Conservation (phyloP, 1,284 basidiomycete genomes). For the Vanrija sp. region DNA sequence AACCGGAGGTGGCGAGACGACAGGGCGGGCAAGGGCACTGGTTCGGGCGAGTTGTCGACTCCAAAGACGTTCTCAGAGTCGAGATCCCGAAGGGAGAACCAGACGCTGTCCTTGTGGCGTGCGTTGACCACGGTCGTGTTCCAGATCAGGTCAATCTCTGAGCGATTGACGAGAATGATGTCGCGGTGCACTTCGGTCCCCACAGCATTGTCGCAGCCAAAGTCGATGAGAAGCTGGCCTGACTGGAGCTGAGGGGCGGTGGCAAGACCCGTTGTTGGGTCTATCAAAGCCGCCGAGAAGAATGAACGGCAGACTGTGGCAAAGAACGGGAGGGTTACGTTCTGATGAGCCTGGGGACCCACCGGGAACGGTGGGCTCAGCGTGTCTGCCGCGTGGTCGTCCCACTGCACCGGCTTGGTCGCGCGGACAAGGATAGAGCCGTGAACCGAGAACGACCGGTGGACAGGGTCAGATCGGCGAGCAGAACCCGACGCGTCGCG, state of each 20-base stretch:
- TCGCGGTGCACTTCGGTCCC: constrained; percentile 40
- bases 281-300: constrained; percentile 42
- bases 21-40: constrained; percentile 40
- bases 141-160: constrained; percentile 46
- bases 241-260: constrained; percentile 31
- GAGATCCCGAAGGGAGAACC: constrained; percentile 45
- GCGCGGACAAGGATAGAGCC: constrained; percentile 41
- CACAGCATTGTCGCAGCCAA: constrained; percentile 41
- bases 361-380: background rate
- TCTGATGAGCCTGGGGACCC: constrained; percentile 15
- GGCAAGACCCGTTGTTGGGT: constrained; percentile 32
- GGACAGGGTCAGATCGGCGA: constrained; percentile 27
- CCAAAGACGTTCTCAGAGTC: constrained; percentile 49
- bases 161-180: constrained; percentile 44
- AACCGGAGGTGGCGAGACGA: constrained; percentile 43
- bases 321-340: constrained; percentile 40
- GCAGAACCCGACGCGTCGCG: background rate
- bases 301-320: constrained; percentile 44
- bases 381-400: background rate
- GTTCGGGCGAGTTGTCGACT: constrained; percentile 36
- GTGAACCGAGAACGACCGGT: constrained; percentile 43
- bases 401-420: background rate
- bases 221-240: constrained; percentile 38
- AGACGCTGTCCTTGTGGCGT: constrained; percentile 38
- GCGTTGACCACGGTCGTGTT: constrained; percentile 36